Evolutionary conservation across 2,329 filamentous ascomycete species (phyloP).

Genomic region (Hypoxylon sp.): DNA sequence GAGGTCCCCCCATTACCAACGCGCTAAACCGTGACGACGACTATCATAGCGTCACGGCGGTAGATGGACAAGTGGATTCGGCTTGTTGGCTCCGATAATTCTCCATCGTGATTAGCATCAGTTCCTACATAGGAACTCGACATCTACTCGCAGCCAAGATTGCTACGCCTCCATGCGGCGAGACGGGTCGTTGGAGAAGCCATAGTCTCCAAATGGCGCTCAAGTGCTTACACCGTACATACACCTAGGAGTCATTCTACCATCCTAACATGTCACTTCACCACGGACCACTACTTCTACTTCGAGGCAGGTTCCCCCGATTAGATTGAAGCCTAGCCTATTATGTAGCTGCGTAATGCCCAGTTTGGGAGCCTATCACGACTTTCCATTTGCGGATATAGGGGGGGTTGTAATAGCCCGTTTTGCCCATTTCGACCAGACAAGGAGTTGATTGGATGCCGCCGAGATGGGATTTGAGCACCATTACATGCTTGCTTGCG

Average conservation of each 20-base stretch:
- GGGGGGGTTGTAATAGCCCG: constrained; percentile 21
- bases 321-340: constrained; percentile 36
- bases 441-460: constrained; percentile 43
- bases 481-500: constrained; percentile 33
- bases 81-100: constrained; percentile 18
- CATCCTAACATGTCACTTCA: not conserved
- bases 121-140: constrained; percentile 11
- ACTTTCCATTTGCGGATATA: constrained; percentile 34
- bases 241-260: not conserved
- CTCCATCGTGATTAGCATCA: constrained; percentile 20
- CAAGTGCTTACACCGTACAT: constrained; percentile 27
- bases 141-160: constrained; percentile 12
- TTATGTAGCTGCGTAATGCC: constrained; percentile 33
- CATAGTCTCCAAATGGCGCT: constrained; percentile 25
- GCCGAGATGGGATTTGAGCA: constrained; percentile 39
- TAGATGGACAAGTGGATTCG: constrained; percentile 35
- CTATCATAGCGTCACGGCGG: constrained; percentile 35
- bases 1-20: constrained; percentile 30
- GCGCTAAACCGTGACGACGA: constrained; percentile 39
- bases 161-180: constrained; percentile 18
- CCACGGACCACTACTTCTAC: constrained; percentile 17
- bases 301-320: constrained; percentile 32
- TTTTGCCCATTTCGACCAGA: constrained; percentile 28
- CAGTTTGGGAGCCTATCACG: constrained; percentile 30
- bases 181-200: constrained; percentile 20